phyloP scores from a whole-genome alignment of 495 filamentous ascomycete species.

The Evansstolkia leycettana region DNA sequence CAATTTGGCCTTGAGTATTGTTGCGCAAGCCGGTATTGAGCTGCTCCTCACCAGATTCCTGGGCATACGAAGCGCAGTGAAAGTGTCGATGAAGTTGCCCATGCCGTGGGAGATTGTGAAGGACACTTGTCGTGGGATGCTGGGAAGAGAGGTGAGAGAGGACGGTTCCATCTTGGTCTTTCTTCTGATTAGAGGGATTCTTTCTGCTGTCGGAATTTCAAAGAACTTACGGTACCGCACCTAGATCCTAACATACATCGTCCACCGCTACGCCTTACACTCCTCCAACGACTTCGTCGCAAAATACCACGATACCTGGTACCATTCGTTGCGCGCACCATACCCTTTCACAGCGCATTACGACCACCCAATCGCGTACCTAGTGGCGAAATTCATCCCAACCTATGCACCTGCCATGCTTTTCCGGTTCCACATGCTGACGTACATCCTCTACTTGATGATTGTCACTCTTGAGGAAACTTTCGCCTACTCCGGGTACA shows the following conservation, averaged over 20 bases:
- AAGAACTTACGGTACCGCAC: not conserved
- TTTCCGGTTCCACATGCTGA: conserved; percentile 65
- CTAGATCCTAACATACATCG: conserved; percentile 46
- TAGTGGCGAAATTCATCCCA: conserved; percentile 59
- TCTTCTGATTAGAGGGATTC: no score
- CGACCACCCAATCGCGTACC: conserved; percentile 68
- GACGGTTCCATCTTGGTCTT: no score
- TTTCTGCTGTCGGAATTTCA: no score
- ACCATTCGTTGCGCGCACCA: conserved; percentile 49
- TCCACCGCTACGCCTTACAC: conserved; percentile 66
- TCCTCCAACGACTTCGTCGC: conserved; percentile 19
- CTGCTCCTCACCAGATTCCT: conserved; percentile 37
- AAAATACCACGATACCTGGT: conserved; percentile 47
- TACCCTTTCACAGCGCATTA: conserved; percentile 60
- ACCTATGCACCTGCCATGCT: conserved; percentile 55
- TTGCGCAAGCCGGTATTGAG: conserved; percentile 46
- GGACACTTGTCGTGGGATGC: conserved; percentile 36
- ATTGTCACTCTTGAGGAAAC: conserved; percentile 66
- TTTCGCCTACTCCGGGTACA: conserved; percentile 68
- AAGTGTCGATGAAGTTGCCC: conserved; percentile 44
- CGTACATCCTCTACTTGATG: conserved; percentile 58
- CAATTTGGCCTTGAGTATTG: conserved; percentile 51
- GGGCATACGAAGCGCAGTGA: conserved; percentile 40
- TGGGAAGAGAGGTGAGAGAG: conserved; percentile 40
- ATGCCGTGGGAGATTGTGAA: conserved; percentile 49